Conservation (phyloP, 306 rosid species). For the Astragalus membranaceus region DNA sequence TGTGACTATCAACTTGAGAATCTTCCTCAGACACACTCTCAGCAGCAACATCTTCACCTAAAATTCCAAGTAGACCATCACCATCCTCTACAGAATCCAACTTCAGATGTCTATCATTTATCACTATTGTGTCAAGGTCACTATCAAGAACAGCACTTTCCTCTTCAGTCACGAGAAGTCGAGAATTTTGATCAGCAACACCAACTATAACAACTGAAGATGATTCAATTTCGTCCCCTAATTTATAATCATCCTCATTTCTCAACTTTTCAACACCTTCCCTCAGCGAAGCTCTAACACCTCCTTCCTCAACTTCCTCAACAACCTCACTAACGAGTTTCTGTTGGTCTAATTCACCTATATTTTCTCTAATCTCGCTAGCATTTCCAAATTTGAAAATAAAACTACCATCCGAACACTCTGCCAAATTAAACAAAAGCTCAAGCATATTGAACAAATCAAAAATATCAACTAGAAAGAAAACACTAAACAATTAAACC, state of each 20-base stretch:
- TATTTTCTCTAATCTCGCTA: conserved; percentile 27
- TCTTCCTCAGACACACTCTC: conserved; percentile 12
- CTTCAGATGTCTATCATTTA: not conserved
- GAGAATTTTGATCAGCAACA: conserved; percentile 25
- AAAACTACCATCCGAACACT: conserved; percentile 49
- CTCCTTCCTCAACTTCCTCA: conserved; percentile 16
- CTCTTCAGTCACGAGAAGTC: not conserved
- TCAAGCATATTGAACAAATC: not conserved
- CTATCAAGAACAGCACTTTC: conserved; percentile 14
- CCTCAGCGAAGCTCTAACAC: not conserved
- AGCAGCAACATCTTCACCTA: conserved; percentile 10
- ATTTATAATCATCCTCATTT: conserved; percentile 17
- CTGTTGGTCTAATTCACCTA: conserved; percentile 13
- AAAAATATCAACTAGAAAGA: not conserved
- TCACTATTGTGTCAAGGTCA: conserved; percentile 2
- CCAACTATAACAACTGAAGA: conserved; percentile 11
- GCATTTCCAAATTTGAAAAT: conserved; percentile 45
- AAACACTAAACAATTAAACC: not conserved
- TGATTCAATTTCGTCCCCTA: conserved; percentile 20
- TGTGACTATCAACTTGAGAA: conserved; percentile 9
- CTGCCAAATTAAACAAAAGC: conserved; percentile 40
- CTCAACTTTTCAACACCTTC: conserved; percentile 25
- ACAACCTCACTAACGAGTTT: conserved; percentile 15
- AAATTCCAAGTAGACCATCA: conserved; percentile 1
- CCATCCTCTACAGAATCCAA: conserved; percentile 28